Percentiles rank a stretch among this genome's conserved stretches.
These are phyloP conservation scores for Chalciporus chontae DNA, from an alignment of 768 basidiomycete species.

Conservation along the genomic window DNA sequence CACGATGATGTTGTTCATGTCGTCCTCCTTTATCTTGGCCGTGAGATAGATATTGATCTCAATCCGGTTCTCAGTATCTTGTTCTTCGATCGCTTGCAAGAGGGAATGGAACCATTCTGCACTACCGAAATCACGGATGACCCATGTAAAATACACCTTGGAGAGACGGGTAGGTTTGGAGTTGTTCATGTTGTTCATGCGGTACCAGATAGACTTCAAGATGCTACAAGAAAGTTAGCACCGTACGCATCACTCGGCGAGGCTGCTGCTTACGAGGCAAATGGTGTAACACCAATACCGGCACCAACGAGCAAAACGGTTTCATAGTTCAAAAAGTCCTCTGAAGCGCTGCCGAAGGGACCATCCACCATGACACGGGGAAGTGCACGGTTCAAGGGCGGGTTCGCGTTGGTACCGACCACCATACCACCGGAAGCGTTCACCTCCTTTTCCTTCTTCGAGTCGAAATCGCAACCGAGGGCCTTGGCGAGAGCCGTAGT, in stretches of 20 bases:
- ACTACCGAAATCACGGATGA: constrained; percentile 87
- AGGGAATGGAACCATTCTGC: constrained; percentile 96
- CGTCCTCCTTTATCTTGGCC: constrained; percentile 85
- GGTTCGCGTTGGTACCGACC: constrained; percentile 52
- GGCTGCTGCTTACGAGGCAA: constrained; percentile 70
- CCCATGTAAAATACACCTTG: constrained; percentile 94
- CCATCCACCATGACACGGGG: constrained; percentile 96
- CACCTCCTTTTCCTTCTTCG: constrained; percentile 45
- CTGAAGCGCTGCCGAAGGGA: constrained; percentile 89
- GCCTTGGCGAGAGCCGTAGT: constrained; percentile 77
- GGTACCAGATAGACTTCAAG: constrained; percentile 92
- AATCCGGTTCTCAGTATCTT: constrained; percentile 79
- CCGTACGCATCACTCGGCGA: background rate
- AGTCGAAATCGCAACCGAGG: constrained; percentile 79
- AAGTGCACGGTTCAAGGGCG: constrained; percentile 66
- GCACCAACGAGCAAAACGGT: constrained; percentile 87
- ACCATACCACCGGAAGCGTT: constrained; percentile 52
- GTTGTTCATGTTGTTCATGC: constrained; percentile 83
- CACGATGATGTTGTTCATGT: constrained; percentile 90
- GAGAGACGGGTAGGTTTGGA: constrained; percentile 77
- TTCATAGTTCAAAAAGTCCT: constrained; percentile 90
- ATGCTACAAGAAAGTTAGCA: constrained; percentile 45
- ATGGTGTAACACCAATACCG: constrained; percentile 96
- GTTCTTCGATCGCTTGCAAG: constrained; percentile 88
- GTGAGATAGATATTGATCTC: constrained; percentile 96